Percentiles rank a stretch among this genome's conserved stretches.
Conservation (phyloP, 371 early-diverging fungal species). For the Apophysomyces elegans region DNA sequence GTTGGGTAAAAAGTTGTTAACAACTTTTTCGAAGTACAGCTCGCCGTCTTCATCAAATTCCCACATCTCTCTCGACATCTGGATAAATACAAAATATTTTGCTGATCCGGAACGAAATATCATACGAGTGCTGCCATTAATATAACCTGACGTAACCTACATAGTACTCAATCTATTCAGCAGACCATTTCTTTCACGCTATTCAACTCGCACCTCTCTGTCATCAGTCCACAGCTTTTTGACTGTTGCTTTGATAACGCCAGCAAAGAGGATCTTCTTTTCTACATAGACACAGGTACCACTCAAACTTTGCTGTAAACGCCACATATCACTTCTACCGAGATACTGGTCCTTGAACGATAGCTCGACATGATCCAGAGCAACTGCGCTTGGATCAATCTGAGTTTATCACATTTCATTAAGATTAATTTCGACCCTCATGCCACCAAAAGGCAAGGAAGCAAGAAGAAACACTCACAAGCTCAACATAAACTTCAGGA, state of each 20-base stretch:
- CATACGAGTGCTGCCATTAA: constrained; percentile 78
- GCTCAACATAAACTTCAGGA: constrained; percentile 67
- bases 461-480: constrained; percentile 46
- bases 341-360: constrained; percentile 92
- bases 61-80: constrained; percentile 97
- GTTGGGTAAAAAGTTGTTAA: constrained; percentile 88
- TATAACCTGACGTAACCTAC: constrained; percentile 65
- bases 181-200: not conserved
- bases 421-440: constrained; percentile 4
- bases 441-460: not conserved
- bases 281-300: constrained; percentile 80
- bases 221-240: constrained; percentile 78
- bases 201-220: constrained; percentile 45
- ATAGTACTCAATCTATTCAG: not conserved
- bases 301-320: constrained; percentile 75
- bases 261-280: constrained; percentile 73
- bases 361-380: constrained; percentile 86
- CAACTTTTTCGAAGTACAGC: constrained; percentile 88
- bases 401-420: constrained; percentile 42
- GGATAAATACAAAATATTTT: constrained; percentile 91
- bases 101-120: constrained; percentile 96
- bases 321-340: constrained; percentile 94
- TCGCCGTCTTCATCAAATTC: constrained; percentile 97
- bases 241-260: constrained; percentile 85
- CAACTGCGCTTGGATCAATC: constrained; percentile 66